A percentile compares a stretch with the other conserved stretches of the same genome.
phyloP scores from a whole-genome alignment of 108 stramenopile species.

The Epipyxis sp. region DNA sequence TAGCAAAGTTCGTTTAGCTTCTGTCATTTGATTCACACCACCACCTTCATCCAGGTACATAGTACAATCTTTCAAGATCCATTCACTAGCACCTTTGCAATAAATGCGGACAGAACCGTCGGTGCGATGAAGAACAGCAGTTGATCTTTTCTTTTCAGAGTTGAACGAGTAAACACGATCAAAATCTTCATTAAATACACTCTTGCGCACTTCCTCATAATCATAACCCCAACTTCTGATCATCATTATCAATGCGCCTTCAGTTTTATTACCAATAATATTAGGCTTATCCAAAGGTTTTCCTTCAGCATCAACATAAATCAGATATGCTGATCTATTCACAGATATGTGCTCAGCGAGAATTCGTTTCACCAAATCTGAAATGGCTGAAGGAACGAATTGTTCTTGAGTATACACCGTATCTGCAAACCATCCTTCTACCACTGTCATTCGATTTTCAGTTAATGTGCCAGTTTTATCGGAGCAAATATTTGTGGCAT shows the following conservation, averaged over 20 bases:
- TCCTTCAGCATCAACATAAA: slow-evolving; percentile 15
- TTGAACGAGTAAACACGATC: slow-evolving; percentile 68
- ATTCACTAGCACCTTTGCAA: slow-evolving; percentile 78
- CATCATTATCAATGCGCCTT: slow-evolving; percentile 74
- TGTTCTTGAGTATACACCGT: neutral
- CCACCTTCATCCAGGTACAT: slow-evolving; percentile 31
- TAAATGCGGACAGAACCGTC: slow-evolving; percentile 68
- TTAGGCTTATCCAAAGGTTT: neutral
- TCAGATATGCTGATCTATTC: slow-evolving; percentile 12
- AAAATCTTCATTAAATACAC: neutral
- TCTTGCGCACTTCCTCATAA: slow-evolving; percentile 9
- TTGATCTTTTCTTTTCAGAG: slow-evolving; percentile 82
- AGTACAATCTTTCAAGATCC: slow-evolving; percentile 66
- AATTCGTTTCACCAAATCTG: neutral
- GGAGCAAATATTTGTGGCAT: slow-evolving; percentile 84
- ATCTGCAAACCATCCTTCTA: slow-evolving; percentile 35
- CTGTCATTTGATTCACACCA: slow-evolving; percentile 32
- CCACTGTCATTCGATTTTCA: slow-evolving; percentile 95
- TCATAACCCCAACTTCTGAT: slow-evolving; percentile 20
- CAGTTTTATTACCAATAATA: slow-evolving; percentile 82
- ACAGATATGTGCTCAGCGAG: slow-evolving; percentile 13
- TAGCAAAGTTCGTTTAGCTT: slow-evolving; percentile 36
- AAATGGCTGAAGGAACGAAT: neutral
- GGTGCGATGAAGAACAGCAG: slow-evolving; percentile 55
- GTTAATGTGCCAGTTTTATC: slow-evolving; percentile 99